A percentile compares a stretch with the other conserved stretches of the same genome.
phyloP scores from a whole-genome alignment of 2,329 filamentous ascomycete species.

The Penicillium sp. region DNA sequence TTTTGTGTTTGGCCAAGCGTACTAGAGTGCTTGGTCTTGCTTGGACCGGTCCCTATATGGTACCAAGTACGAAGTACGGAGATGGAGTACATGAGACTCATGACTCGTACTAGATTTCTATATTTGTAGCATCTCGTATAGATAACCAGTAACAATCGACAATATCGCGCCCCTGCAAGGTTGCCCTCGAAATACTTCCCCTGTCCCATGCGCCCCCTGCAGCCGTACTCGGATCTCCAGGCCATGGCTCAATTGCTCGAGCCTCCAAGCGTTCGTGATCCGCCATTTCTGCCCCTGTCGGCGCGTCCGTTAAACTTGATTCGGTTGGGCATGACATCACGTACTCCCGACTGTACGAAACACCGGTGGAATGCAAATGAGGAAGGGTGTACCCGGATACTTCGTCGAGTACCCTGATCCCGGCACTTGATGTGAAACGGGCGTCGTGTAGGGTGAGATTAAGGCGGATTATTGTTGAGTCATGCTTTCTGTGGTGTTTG shows the following conservation, averaged over 20 bases:
- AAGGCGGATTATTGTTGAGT: neutral
- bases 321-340: too few species aligned
- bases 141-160: neutral
- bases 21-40: conserved; percentile 26
- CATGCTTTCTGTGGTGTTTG: neutral
- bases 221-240: neutral
- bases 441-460: neutral
- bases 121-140: neutral
- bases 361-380: neutral
- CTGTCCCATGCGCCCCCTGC: neutral
- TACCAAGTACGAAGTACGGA: too few species aligned
- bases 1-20: conserved; percentile 14
- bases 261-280: neutral
- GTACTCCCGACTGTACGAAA: neutral
- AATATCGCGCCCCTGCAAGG: neutral
- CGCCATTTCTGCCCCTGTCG: neutral
- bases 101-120: neutral
- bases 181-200: neutral
- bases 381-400: neutral
- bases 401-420: neutral
- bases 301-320: neutral
- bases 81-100: neutral
- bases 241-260: neutral
- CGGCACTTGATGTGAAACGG: neutral
- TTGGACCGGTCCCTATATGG: conserved; percentile 11